Percentiles rank a stretch among this genome's conserved stretches.
phyloP scores from a whole-genome alignment of 768 basidiomycete genomes.

The Tricholoma terreum region DNA sequence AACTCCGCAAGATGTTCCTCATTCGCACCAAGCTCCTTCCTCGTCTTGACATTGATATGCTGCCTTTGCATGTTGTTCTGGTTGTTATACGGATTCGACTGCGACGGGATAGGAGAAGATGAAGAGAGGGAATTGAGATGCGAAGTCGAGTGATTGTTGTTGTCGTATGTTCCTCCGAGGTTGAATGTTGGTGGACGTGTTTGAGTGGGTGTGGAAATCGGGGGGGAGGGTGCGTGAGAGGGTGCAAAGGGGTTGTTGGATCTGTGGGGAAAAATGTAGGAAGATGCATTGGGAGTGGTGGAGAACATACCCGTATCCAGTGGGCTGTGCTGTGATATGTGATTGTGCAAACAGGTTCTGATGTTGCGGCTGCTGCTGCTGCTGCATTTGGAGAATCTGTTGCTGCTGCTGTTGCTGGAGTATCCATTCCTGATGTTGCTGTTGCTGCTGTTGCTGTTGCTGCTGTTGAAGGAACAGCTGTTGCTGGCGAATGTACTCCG shows the following conservation, averaged over 20 bases:
- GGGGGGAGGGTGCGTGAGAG: slow-evolving; percentile 29
- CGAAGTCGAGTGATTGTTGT: slow-evolving; percentile 48
- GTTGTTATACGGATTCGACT: slow-evolving; percentile 20
- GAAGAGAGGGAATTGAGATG: slow-evolving; percentile 39
- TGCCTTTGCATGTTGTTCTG: slow-evolving; percentile 28
- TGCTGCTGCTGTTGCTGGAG: slow-evolving; percentile 43
- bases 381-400: slow-evolving; percentile 46
- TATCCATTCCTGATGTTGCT: slow-evolving; percentile 44
- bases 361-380: slow-evolving; percentile 54
- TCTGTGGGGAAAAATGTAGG: slow-evolving; percentile 40
- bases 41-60: slow-evolving; percentile 39
- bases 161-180: slow-evolving; percentile 65
- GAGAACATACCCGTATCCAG: slow-evolving; percentile 66
- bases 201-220: slow-evolving; percentile 25
- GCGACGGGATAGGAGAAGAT: slow-evolving; percentile 39
- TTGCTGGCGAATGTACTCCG: slow-evolving; percentile 74
- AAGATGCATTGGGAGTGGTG: neutral
- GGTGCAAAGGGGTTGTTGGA: slow-evolving; percentile 96
- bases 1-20: slow-evolving; percentile 77
- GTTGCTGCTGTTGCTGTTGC: slow-evolving; percentile 52
- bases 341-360: slow-evolving; percentile 46
- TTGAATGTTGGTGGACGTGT: slow-evolving; percentile 56
- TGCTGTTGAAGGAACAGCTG: slow-evolving; percentile 59
- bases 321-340: slow-evolving; percentile 55
- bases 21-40: slow-evolving; percentile 49